These are phyloP conservation scores for Colletotrichum tamarilloi DNA, from an alignment of 2,329 filamentous ascomycete species.

Conservation along the genomic window DNA sequence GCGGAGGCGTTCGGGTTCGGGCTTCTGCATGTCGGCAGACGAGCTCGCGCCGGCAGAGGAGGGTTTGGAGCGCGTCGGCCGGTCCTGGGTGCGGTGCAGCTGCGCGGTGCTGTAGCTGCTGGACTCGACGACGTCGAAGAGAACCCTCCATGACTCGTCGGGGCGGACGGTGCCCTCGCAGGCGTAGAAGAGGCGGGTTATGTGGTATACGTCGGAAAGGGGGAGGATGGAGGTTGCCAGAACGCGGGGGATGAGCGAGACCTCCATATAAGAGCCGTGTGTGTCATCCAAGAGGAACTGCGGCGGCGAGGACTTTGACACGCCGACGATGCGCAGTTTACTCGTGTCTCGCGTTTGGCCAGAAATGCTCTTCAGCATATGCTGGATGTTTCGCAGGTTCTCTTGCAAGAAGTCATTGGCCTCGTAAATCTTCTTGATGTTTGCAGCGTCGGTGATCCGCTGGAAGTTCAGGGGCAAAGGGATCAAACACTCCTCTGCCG, in stretches of 20 bases:
- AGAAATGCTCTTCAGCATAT: conserved; percentile 56
- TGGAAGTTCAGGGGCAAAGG: conserved; percentile 40
- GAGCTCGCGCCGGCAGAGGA: conserved; percentile 32
- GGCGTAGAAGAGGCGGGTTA: conserved; percentile 43
- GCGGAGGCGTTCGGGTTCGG: conserved; percentile 34
- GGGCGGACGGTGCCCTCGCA: conserved; percentile 24
- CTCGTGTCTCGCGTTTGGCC: conserved; percentile 35
- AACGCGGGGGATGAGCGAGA: conserved; percentile 37
- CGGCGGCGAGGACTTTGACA: conserved; percentile 30
- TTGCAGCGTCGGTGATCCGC: conserved; percentile 36
- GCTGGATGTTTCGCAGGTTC: conserved; percentile 59
- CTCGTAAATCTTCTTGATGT: conserved; percentile 37
- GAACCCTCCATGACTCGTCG: conserved; percentile 24
- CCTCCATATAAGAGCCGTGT: conserved; percentile 28
- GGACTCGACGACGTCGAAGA: conserved; percentile 37
- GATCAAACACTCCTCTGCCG: conserved; percentile 53
- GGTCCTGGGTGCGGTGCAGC: conserved; percentile 12
- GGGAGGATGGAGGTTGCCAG: conserved; percentile 46
- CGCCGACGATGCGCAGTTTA: conserved; percentile 29
- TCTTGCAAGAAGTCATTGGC: conserved; percentile 54
- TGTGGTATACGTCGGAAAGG: conserved; percentile 51
- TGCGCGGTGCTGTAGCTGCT: conserved; percentile 31
- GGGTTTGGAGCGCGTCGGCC: conserved; percentile 32
- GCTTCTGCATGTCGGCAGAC: conserved; percentile 14
- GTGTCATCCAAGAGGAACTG: conserved; percentile 28